Evolutionary conservation across 2,329 filamentous ascomycete species (phyloP).

Genomic region (Paracamarosporium sp.): DNA sequence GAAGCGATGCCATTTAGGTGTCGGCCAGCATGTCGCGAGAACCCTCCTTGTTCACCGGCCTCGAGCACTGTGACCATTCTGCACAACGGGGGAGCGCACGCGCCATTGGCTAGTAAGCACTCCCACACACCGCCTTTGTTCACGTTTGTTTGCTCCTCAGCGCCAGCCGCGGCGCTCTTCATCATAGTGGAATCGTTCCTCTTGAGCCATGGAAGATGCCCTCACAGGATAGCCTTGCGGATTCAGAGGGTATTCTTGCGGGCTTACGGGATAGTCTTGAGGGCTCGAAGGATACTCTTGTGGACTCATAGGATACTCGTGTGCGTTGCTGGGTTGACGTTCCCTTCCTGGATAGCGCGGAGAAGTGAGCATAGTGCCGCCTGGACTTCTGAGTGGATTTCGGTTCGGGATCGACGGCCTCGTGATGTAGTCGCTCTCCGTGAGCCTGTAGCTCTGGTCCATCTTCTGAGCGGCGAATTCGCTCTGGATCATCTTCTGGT

Average conservation of each 20-base stretch:
- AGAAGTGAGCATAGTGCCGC: not conserved
- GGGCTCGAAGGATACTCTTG: conserved; percentile 5
- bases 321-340: not conserved
- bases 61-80: no score
- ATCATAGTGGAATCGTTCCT: not conserved
- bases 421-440: conserved; percentile 20
- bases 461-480: conserved; percentile 29
- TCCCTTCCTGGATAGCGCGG: not conserved
- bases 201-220: not conserved
- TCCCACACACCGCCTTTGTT: no score
- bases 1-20: no score
- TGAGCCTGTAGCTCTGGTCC: conserved; percentile 21
- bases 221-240: not conserved
- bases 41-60: no score
- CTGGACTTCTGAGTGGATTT: conserved; percentile 16
- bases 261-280: not conserved
- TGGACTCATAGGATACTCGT: not conserved
- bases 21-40: no score
- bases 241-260: not conserved
- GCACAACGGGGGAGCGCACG: no score
- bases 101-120: no score
- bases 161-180: conserved; percentile 3
- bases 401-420: conserved; percentile 13
- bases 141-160: not conserved
- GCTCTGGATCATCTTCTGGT: conserved; percentile 35